A percentile compares a stretch with the other conserved stretches of the same genome.
These are phyloP conservation scores for Parietaria judaica DNA, from an alignment of 306 rosid species.

Conservation along the genomic window DNA sequence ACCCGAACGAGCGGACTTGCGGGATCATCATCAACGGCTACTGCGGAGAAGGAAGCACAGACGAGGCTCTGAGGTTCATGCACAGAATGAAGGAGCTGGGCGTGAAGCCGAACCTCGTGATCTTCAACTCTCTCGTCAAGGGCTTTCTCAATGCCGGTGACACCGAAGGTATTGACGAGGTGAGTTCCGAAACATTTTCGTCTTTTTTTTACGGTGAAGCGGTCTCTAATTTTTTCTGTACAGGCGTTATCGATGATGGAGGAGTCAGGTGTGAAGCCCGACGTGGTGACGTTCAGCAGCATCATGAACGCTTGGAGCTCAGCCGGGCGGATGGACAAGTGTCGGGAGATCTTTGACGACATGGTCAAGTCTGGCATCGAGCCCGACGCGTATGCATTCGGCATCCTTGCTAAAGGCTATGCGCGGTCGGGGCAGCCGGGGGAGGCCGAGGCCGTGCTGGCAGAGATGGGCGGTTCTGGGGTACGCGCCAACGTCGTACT, in stretches of 20 bases:
- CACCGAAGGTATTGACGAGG: constrained; percentile 72
- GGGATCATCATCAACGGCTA: constrained; percentile 75
- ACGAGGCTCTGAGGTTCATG: constrained; percentile 73
- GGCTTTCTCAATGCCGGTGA: constrained; percentile 71
- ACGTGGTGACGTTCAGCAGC: constrained; percentile 92
- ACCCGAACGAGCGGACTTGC: constrained; percentile 83
- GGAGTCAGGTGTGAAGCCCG: constrained; percentile 80
- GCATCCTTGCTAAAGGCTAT: constrained; percentile 94
- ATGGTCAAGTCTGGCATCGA: constrained; percentile 71
- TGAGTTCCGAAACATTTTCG: constrained; percentile 5
- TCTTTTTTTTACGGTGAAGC: neutral
- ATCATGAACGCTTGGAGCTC: constrained; percentile 96
- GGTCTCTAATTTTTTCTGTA: neutral
- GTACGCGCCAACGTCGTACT: constrained; percentile 81
- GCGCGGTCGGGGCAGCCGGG: constrained; percentile 68
- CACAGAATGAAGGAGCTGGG: constrained; percentile 71
- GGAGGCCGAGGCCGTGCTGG: constrained; percentile 65
- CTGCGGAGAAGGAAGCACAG: constrained; percentile 80
- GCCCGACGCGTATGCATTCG: constrained; percentile 74
- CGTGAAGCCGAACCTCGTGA: constrained; percentile 66
- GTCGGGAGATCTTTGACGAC: constrained; percentile 74
- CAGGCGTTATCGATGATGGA: constrained; percentile 92
- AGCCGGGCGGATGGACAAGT: constrained; percentile 70
- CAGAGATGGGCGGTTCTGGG: constrained; percentile 52
- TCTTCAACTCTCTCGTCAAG: constrained; percentile 83